A percentile compares a stretch with the other conserved stretches of the same genome.
These are phyloP conservation scores for Sphagnurus paluster DNA, from an alignment of 1,284 basidiomycete species.

Conservation along the genomic window DNA sequence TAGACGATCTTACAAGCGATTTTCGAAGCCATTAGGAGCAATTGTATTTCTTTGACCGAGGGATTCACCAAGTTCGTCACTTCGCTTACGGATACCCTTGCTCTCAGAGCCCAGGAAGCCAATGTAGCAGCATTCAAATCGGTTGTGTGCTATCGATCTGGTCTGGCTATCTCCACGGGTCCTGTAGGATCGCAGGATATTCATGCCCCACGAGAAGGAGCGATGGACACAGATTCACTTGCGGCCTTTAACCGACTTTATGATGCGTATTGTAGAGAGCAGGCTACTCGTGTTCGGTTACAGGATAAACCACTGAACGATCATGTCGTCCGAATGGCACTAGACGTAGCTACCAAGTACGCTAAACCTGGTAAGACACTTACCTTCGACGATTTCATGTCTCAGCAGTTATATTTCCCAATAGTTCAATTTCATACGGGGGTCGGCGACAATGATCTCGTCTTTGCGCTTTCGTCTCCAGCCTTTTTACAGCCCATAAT, in stretches of 20 bases:
- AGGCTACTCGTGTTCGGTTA: conserved; percentile 46
- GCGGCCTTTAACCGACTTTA: conserved; percentile 30
- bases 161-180: conserved; percentile 49
- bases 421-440: conserved; percentile 82
- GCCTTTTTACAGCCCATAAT: conserved; percentile 68
- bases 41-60: too few species aligned
- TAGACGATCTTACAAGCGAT: too few species aligned
- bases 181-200: conserved; percentile 5
- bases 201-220: not conserved
- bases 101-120: conserved; percentile 36
- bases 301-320: conserved; percentile 66
- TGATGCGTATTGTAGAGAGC: conserved; percentile 14
- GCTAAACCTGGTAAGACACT: conserved; percentile 54
- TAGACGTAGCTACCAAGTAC: conserved; percentile 50
- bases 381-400: not conserved
- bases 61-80: conserved; percentile 35
- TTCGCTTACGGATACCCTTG: conserved; percentile 34
- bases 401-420: conserved; percentile 1
- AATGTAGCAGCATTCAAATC: conserved; percentile 74
- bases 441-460: conserved; percentile 72
- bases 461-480: conserved; percentile 58
- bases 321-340: conserved; percentile 54
- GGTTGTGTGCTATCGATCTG: conserved; percentile 72
- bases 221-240: conserved; percentile 23
- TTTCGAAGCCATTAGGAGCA: too few species aligned